Conservation (phyloP, 2,329 filamentous ascomycete species). For the Cercospora sp. region DNA sequence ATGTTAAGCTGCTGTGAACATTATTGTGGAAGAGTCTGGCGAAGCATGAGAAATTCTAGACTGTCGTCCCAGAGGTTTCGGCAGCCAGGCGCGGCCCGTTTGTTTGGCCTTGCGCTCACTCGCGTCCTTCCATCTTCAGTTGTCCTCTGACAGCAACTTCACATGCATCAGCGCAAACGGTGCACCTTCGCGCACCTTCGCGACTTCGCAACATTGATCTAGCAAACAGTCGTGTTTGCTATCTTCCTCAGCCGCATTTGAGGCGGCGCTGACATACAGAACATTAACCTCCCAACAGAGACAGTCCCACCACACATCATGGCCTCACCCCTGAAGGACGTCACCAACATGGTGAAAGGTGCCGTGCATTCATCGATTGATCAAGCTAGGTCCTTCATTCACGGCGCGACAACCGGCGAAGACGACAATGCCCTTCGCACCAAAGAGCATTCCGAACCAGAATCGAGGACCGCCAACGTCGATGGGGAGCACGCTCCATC, state of each 20-base stretch:
- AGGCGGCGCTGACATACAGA: constrained; percentile 9
- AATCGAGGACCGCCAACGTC: not conserved
- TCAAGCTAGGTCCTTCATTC: not conserved
- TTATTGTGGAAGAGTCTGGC: not conserved
- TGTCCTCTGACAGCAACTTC: not conserved
- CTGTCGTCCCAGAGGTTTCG: not conserved
- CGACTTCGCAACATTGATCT: constrained; percentile 2
- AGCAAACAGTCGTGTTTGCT: constrained; percentile 9
- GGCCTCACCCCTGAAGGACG: not conserved
- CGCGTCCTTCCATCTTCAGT: not conserved
- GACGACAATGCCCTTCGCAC: not conserved
- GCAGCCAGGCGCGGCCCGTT: not conserved
- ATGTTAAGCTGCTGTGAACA: not conserved
- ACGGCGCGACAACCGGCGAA: not conserved
- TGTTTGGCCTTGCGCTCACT: not conserved
- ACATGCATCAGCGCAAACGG: not conserved
- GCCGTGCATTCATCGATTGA: not conserved
- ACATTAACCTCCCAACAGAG: constrained; percentile 7
- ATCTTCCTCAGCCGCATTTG: constrained; percentile 1
- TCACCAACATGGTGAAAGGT: not conserved
- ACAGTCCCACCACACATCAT: not conserved
- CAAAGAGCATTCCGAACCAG: not conserved
- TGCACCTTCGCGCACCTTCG: not conserved
- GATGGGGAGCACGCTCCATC: not conserved
- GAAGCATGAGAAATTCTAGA: not conserved